Base-by-base conservation (phyloP, 768 basidiomycete genomes). In the Naganishia antarctica region DNA sequence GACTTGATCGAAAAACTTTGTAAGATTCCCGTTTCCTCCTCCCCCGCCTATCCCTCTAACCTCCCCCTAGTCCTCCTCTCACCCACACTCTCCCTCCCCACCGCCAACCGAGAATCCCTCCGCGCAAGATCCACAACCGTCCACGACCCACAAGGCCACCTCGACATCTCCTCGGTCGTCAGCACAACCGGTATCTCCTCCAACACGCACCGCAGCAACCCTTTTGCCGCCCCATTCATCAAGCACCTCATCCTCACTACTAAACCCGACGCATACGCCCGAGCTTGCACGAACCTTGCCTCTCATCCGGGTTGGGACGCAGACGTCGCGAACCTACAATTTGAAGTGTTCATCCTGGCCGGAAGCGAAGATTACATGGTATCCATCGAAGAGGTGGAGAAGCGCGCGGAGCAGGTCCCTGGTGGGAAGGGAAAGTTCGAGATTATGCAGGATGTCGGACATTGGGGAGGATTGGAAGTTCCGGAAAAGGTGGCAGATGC, bases 301-400 rank as follows among this genome's bases (percentile, higher is more conserved):
- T 3, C 43, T 3, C 40, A 45, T 25, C 44, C 43, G n/a, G 64
- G 58, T 3, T 58, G 53, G 64, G 64, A 59, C 12, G 44, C 37
- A 7, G 40, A 32, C 34, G 46, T 41, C 4, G 6, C 15, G 3
- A 7, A 26, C 6, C 34, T 58, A 21, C 2, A 5, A 21, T 46
- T 41, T 11, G 28, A 51, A 41, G 57, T 60, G 21, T 29, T 44
- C 21, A 65, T 65, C 44, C 31, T 65, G 2, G 64, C 37, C 8
- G 64, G 64, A 8, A 43, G 53, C 16, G 57, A 46, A 29, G 64
- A 65, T 60, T 65, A 65, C 45, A 60, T 65, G 58, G 64, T 53
- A 4, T 23, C 53, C 21, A 23, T 18, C 1, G 3, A 43, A 6
- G 49, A 51, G 28, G 34, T 65, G 8, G 23, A 23, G 15, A 4